A percentile compares a stretch with the other conserved stretches of the same genome.
Evolutionary conservation across 1,284 basidiomycete genomes (phyloP).

Genomic region (Leccinum subrobustum): DNA sequence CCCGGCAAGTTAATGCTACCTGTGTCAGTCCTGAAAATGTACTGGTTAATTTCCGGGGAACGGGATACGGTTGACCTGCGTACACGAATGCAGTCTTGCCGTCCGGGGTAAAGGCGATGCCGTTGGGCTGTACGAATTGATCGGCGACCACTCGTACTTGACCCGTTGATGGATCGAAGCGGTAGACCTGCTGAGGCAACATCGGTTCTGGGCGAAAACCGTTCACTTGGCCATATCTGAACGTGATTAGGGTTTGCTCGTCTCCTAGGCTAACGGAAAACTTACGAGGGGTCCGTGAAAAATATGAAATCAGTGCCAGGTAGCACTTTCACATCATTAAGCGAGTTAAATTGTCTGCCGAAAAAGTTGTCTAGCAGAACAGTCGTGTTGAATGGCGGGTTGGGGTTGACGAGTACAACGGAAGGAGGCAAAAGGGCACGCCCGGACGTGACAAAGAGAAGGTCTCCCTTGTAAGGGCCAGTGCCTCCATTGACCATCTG

Average conservation of each 20-base stretch:
- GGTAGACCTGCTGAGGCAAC: slow-evolving; percentile 73
- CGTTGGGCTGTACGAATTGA: slow-evolving; percentile 61
- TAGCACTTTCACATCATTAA: slow-evolving; percentile 78
- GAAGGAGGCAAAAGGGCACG: slow-evolving; percentile 62
- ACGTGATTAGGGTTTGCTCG: not conserved
- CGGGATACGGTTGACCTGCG: slow-evolving; percentile 27
- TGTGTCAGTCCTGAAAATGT: slow-evolving; percentile 49
- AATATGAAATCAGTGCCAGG: slow-evolving; percentile 60
- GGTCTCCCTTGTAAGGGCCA: slow-evolving; percentile 60
- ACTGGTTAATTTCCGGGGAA: not conserved
- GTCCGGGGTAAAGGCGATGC: slow-evolving; percentile 67
- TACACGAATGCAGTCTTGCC: slow-evolving; percentile 68
- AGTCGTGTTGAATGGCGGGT: slow-evolving; percentile 58
- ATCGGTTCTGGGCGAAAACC: slow-evolving; percentile 64
- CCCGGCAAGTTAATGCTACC: slow-evolving; percentile 48
- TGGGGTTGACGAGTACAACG: slow-evolving; percentile 64
- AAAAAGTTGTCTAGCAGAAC: slow-evolving; percentile 70
- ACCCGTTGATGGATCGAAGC: slow-evolving; percentile 64
- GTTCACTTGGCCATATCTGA: slow-evolving; percentile 62
- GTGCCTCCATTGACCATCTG: slow-evolving; percentile 79
- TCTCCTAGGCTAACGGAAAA: slow-evolving; percentile 1
- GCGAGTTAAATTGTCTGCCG: slow-evolving; percentile 78
- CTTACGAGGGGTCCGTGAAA: slow-evolving; percentile 69
- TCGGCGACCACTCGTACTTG: slow-evolving; percentile 69
- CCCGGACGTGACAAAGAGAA: slow-evolving; percentile 70